phyloP scores from a whole-genome alignment of 306 rosid genomes.

The Ziziphus jujuba region DNA sequence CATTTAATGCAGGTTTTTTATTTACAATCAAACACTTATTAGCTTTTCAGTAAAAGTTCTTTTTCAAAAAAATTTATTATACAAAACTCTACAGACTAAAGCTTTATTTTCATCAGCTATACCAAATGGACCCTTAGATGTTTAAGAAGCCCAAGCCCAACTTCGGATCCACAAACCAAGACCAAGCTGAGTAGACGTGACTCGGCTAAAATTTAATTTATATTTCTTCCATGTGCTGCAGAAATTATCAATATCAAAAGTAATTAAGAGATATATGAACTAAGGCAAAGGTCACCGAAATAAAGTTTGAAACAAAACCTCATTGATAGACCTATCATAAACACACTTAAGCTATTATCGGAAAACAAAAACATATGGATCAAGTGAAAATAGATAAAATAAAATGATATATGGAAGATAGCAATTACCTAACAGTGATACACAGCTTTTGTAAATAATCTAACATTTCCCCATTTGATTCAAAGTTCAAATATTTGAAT shows the following conservation, averaged over 20 bases:
- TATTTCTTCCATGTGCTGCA: neutral
- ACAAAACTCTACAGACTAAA: too few relatives aligned
- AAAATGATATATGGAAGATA: neutral
- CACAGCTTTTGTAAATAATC: conserved; percentile 11
- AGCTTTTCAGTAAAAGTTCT: too few relatives aligned
- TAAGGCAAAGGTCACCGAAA: neutral
- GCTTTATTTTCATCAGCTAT: too few relatives aligned
- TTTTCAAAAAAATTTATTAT: too few relatives aligned
- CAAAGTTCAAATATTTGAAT: conserved; percentile 31
- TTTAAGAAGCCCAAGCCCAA: too few relatives aligned
- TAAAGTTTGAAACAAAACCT: neutral
- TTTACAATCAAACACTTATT: too few relatives aligned
- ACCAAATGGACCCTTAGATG: too few relatives aligned
- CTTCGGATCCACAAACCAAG: too few relatives aligned
- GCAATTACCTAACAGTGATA: conserved; percentile 7
- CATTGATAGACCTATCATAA: neutral
- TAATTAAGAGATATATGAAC: neutral
- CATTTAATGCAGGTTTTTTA: too few relatives aligned
- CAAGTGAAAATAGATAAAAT: neutral
- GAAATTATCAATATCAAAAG: neutral
- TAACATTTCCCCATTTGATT: conserved; percentile 11
- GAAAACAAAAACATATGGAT: neutral
- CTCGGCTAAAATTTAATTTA: neutral
- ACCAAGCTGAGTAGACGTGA: too few relatives aligned
- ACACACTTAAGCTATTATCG: neutral